Evolutionary conservation across 1,284 basidiomycete genomes (phyloP), one percentile per base, ranked within the genome.

Genomic region (Ustilago crameri): DNA sequence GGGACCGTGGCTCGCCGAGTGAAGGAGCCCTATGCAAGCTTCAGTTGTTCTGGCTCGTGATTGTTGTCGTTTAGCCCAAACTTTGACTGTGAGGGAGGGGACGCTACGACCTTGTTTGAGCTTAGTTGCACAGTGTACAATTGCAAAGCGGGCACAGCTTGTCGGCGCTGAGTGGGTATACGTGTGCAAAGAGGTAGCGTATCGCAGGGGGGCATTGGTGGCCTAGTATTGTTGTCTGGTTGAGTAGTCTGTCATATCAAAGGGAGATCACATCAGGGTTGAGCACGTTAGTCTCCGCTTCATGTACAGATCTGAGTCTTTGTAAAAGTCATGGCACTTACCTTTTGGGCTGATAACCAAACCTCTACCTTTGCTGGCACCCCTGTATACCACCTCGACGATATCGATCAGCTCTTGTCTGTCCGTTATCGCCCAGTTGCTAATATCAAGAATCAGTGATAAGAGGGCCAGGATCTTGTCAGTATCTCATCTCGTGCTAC

Each of bases 361-460:
- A 93, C 95, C 95, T 62, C 95, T 91, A 12, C 96, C 95, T 82
- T 98, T 98, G 2, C 93, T 94, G 2, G 95, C 95, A 24, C 95
- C 95, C 68, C 96, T 90, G 84, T 98, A 98, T 8, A 98, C 95
- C 10, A 95, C 97, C 85, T 98, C 95, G 78, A 98, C 91, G 74
- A 98, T 95, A 83, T 99, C 96, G 80, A 98, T 95, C 82, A 98
- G 86, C 62, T 77, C 81, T 51, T 83, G 81, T 54, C 79, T 77
- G 58, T 77, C 75, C 38, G 80, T 80, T 35, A 83, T 81, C 7
- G 81, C 80, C 81, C 81, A 83, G 27, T 78, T 80, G 44, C 73
- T 75, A 48, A 10, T 3, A 15, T 23, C 9, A 40, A 22, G 3
- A 9, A 30, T 18, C 10, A 26, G n/a, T 15, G 23, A 14, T 17